Evolutionary conservation across 805 yeast species (phyloP).

Genomic region (Ogataea pilisensis): DNA sequence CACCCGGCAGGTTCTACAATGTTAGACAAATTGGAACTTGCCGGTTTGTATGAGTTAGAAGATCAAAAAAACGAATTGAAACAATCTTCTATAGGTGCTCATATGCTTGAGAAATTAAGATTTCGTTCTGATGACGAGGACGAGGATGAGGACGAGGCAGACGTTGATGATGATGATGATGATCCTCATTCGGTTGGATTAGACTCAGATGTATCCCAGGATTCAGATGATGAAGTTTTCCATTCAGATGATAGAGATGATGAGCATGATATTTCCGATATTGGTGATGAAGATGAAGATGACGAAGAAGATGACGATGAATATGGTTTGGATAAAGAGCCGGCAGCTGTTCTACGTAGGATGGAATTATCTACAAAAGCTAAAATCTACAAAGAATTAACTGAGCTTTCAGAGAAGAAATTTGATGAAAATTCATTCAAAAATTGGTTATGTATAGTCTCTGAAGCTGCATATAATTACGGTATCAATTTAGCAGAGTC

Average conservation of each 20-base stretch:
- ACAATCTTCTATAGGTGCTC: slow-evolving; percentile 11
- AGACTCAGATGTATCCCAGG: background rate
- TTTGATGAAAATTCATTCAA: slow-evolving; percentile 27
- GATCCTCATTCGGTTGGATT: background rate
- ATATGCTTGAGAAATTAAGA: slow-evolving; percentile 6
- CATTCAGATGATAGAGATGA: slow-evolving; percentile 8
- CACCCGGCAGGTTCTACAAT: slow-evolving; percentile 15
- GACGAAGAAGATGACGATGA: slow-evolving; percentile 12
- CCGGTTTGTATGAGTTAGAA: slow-evolving; percentile 22
- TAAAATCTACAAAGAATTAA: slow-evolving; percentile 23
- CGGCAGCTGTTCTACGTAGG: slow-evolving; percentile 21
- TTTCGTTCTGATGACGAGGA: background rate
- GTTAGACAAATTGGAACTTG: slow-evolving; percentile 21
- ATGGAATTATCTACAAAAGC: slow-evolving; percentile 24
- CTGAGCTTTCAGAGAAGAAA: slow-evolving; percentile 19
- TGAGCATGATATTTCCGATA: slow-evolving; percentile 9
- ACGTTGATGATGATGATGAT: slow-evolving; percentile 1
- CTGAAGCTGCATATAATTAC: slow-evolving; percentile 30
- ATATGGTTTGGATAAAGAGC: no score
- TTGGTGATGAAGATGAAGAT: slow-evolving; percentile 6
- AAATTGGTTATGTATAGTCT: slow-evolving; percentile 25
- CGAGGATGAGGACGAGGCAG: slow-evolving; percentile 1
- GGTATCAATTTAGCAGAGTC: slow-evolving; percentile 34
- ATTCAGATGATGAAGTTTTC: slow-evolving; percentile 5
- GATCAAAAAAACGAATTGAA: slow-evolving; percentile 22